Conservation (phyloP, 257 asterid species). For the Fraxinus excelsior region DNA sequence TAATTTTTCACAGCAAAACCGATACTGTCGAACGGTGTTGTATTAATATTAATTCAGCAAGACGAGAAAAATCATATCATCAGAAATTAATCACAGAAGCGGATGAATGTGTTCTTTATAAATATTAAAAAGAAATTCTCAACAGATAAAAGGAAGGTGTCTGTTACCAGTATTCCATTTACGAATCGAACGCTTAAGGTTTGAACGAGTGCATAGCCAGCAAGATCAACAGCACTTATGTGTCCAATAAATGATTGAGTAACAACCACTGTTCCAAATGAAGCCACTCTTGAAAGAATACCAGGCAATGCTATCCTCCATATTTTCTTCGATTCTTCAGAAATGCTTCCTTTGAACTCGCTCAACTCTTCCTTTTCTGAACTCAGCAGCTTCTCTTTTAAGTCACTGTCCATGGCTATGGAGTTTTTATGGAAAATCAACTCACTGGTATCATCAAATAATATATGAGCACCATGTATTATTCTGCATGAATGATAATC, state of each 20-base stretch:
- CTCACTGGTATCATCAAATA: too few species aligned
- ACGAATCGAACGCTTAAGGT: conserved; percentile 61
- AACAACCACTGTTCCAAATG: conserved; percentile 58
- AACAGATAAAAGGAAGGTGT: too few species aligned
- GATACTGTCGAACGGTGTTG: too few species aligned
- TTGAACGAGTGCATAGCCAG: conserved; percentile 74
- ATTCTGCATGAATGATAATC: too few species aligned
- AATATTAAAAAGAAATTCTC: too few species aligned
- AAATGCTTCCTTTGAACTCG: conserved; percentile 35
- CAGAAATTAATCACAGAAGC: too few species aligned
- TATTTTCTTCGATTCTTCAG: conserved; percentile 60
- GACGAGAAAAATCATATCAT: too few species aligned
- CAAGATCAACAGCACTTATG: conserved; percentile 53
- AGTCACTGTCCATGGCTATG: conserved; percentile 35
- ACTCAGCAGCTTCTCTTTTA: conserved; percentile 38
- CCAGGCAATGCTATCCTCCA: conserved; percentile 70
- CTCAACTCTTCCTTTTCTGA: conserved; percentile 31
- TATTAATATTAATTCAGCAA: too few species aligned
- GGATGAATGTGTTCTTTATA: too few species aligned
- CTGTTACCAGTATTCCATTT: conserved; percentile 58
- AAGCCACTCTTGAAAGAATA: conserved; percentile 54
- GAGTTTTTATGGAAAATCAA: too few species aligned
- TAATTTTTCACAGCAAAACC: too few species aligned
- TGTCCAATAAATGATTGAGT: conserved; percentile 70
- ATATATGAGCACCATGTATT: too few species aligned